Conservation (phyloP, 2,329 filamentous ascomycete genomes). For the Boeremia lycopersici region DNA sequence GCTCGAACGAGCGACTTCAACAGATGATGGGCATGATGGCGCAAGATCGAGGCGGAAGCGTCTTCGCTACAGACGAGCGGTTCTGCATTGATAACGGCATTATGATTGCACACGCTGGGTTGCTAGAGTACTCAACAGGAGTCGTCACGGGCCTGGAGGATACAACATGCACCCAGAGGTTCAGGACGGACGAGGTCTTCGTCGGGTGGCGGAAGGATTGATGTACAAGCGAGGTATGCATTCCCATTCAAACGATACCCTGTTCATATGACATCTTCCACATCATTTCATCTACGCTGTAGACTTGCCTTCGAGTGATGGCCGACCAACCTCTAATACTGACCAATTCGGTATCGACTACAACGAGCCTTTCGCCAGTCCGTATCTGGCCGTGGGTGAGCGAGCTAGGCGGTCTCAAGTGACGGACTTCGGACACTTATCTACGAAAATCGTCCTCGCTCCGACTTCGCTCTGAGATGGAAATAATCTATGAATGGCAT, state of each 20-base stretch:
- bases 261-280: neutral
- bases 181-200: conserved; percentile 58
- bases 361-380: neutral
- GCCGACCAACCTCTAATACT: neutral
- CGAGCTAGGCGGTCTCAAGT: conserved; percentile 2
- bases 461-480: conserved; percentile 4
- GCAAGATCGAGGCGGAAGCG: conserved; percentile 80
- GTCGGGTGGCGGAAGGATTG: conserved; percentile 57
- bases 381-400: neutral
- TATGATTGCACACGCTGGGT: conserved; percentile 97
- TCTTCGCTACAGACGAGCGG: conserved; percentile 93
- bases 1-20: conserved; percentile 91
- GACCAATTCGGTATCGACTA: neutral
- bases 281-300: neutral
- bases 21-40: conserved; percentile 99
- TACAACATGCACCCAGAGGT: conserved; percentile 69
- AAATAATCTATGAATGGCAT: neutral
- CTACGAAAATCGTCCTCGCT: neutral
- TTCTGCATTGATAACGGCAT: conserved; percentile 99
- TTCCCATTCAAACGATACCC: conserved; percentile 19
- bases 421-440: conserved; percentile 12
- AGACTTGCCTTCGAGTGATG: neutral
- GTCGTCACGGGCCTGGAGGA: conserved; percentile 78
- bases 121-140: conserved; percentile 83
- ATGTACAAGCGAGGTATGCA: conserved; percentile 14